Percentiles rank a stretch among this genome's conserved stretches.
Conservation (phyloP, 441 rosid genomes). For the Eruca vesicaria region DNA sequence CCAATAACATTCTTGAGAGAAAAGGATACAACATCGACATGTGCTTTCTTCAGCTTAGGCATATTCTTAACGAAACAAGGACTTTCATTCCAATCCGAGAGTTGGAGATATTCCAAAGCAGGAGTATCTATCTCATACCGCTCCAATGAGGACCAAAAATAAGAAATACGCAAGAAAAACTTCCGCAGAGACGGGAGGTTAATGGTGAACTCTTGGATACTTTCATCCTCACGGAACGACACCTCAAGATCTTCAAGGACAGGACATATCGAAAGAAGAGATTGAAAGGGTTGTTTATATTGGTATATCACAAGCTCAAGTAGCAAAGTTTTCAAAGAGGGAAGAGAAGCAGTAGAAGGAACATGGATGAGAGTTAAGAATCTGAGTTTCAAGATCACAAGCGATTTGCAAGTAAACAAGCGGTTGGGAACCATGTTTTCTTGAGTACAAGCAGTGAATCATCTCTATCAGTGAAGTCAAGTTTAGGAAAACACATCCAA, state of each 20-base stretch:
- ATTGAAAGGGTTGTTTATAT: not conserved
- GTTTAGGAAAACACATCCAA: constrained; percentile 13
- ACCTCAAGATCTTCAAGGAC: constrained; percentile 16
- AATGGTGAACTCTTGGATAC: not conserved
- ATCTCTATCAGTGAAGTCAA: not conserved
- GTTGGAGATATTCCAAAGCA: not conserved
- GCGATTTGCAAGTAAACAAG: not conserved
- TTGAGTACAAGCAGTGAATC: not conserved
- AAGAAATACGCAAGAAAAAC: not conserved
- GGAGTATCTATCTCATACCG: not conserved
- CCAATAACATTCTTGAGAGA: not conserved
- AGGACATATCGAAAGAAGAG: not conserved
- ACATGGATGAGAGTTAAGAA: not conserved
- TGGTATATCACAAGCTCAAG: not conserved
- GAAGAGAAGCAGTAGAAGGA: not conserved
- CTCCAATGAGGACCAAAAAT: not conserved
- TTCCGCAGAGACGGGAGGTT: not conserved
- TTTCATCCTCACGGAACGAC: not conserved
- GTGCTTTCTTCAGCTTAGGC: not conserved
- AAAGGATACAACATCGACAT: not conserved
- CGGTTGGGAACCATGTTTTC: not conserved
- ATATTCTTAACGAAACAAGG: not conserved
- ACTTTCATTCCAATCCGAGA: not conserved
- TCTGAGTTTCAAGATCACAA: not conserved
- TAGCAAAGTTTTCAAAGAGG: not conserved